Base-by-base conservation (phyloP, 1,284 basidiomycete species). In the Cutaneotrichosporon sp. region DNA sequence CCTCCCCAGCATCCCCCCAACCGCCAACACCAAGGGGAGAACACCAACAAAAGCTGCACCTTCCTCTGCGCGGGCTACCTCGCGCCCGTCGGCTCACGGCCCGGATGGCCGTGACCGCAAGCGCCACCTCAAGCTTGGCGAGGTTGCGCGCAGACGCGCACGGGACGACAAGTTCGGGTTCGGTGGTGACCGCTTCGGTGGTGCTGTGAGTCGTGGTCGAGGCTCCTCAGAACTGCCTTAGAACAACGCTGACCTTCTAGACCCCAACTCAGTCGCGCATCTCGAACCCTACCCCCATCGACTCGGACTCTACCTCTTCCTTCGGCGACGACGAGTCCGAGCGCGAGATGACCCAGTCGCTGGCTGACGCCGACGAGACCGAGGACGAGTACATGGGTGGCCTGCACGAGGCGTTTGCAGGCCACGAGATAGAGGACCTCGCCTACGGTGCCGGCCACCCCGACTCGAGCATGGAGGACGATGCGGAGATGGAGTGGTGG, bases 401-500 rank as follows among this genome's bases (percentile, higher is more conserved):
- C 24, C 59, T 78, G 22, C 76, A 74, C 0, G 71, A 73, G 27
- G 72, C 71, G 4, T 74, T 75, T 53, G 69, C 70, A 5, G 76
- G 77, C 10, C 75, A 78, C 49, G 74, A 76, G 49, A 69, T 78
- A 27, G 77, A 78, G 57, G 77, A 78, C 68, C 67, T 78, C 46
- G 71, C 69, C 9, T 78, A 78, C 55, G 77, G 77, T 25, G 73
- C 70, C 0, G 74, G 72, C 24, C 63, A 62, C 11, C 47, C 60
- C 2, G 76, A 74, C 46, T 54, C 66, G 13, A 68, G 71, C 25
- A 51, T 70, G 25, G 72, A 74, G 34, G 59, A 65, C 11, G 60
- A 69, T n/a, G 62, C 58, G 3, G 52, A 66, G 47, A 59, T 56
- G 38, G 70, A 65, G 18, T 70, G 71, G 67, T 62, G 64, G 60